Evolutionary conservation across 495 filamentous ascomycete genomes (phyloP).

Genomic region (Poronia punctata): DNA sequence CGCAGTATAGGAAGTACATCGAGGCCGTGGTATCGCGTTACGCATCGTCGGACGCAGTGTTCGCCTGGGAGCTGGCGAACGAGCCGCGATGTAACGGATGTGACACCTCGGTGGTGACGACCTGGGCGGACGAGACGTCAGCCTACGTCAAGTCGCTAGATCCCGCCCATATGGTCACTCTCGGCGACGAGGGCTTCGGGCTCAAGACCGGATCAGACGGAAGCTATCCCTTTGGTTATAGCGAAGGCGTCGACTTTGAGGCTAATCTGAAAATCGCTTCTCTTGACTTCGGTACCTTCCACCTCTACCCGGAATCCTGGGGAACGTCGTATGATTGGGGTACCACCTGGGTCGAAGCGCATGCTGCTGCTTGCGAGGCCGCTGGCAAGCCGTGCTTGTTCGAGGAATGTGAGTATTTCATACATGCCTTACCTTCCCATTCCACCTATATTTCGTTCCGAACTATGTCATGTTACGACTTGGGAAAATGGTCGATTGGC

Average conservation of each 20-base stretch:
- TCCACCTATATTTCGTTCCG: too few relatives aligned
- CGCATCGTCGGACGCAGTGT: constrained; percentile 39
- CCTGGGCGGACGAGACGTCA: constrained; percentile 41
- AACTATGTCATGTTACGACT: too few relatives aligned
- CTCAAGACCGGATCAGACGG: constrained; percentile 38
- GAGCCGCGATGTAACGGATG: constrained; percentile 45
- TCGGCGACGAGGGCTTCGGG: constrained; percentile 47
- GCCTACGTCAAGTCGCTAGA: constrained; percentile 47
- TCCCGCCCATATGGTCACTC: constrained; percentile 43
- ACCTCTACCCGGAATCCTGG: constrained; percentile 55
- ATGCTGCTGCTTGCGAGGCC: constrained; percentile 47
- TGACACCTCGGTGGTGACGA: constrained; percentile 31
- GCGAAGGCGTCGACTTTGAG: constrained; percentile 60
- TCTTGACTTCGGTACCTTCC: constrained; percentile 62
- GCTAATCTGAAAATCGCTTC: constrained; percentile 48
- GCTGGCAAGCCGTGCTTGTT: constrained; percentile 60
- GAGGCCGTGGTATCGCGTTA: constrained; percentile 43
- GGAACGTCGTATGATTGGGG: constrained; percentile 37
- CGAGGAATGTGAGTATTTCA: constrained; percentile 56
- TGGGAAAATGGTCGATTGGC: not conserved
- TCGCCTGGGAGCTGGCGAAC: constrained; percentile 52
- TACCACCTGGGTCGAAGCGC: constrained; percentile 51
- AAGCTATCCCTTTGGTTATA: constrained; percentile 52
- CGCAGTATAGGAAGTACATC: constrained; percentile 47
- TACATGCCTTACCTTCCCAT: not conserved